Conservation (phyloP, 352 stramenopile genomes). For the Aphanomyces stellatus region DNA sequence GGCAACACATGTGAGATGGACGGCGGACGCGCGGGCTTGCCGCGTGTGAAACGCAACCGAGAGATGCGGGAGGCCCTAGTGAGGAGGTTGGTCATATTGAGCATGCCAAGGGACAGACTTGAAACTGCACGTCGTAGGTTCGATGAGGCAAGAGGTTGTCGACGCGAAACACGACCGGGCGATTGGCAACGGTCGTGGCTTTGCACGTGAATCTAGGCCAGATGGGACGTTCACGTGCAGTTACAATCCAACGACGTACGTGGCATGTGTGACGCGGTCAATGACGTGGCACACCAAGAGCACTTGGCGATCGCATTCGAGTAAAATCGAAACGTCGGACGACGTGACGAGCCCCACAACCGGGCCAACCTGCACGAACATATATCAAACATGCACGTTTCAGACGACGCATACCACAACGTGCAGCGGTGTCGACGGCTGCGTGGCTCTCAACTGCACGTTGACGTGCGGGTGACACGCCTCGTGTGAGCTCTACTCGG, state of each 20-base stretch:
- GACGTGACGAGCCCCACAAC: constrained; percentile 34
- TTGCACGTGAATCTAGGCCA: not conserved
- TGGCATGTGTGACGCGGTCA: constrained; percentile 26
- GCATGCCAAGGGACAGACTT: too few relatives aligned
- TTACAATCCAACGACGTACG: not conserved
- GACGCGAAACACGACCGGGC: constrained; percentile 29
- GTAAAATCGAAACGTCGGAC: constrained; percentile 27
- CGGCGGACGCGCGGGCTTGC: constrained; percentile 25
- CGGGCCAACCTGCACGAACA: constrained; percentile 37
- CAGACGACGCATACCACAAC: not conserved
- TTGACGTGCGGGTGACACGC: too few relatives aligned
- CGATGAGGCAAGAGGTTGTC: constrained; percentile 26
- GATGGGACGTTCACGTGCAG: not conserved
- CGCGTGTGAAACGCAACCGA: constrained; percentile 26
- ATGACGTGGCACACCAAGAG: constrained; percentile 31
- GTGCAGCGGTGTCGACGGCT: not conserved
- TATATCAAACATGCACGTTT: not conserved
- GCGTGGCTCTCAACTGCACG: not conserved
- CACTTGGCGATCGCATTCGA: constrained; percentile 34
- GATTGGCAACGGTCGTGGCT: not conserved
- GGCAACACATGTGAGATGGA: constrained; percentile 22
- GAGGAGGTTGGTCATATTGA: not conserved
- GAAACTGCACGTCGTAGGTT: constrained; percentile 34
- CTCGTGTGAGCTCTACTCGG: too few relatives aligned
- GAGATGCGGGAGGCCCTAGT: constrained; percentile 24